phyloP scores from a whole-genome alignment of 768 basidiomycete species.

The Chlorophyllum brunneum region DNA sequence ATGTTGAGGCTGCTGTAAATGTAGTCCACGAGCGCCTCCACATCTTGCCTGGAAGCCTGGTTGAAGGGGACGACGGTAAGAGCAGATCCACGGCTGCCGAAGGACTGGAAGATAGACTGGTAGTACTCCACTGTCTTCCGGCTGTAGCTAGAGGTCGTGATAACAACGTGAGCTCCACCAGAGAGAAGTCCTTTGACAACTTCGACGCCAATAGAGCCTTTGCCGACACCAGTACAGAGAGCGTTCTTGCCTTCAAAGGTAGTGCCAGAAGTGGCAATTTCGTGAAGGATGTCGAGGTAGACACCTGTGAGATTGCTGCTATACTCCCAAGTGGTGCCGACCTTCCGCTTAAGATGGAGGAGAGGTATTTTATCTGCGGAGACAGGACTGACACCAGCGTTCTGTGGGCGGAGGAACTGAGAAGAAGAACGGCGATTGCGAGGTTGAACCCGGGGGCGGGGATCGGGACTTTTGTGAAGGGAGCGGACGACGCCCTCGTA shows the following conservation, averaged over 20 bases:
- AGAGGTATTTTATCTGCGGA: slow-evolving; percentile 87
- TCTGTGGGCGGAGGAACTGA: slow-evolving; percentile 92
- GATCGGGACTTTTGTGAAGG: slow-evolving; percentile 74
- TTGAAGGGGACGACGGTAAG: slow-evolving; percentile 99
- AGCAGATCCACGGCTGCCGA: slow-evolving; percentile 93
- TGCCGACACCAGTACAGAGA: slow-evolving; percentile 94
- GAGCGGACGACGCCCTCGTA: slow-evolving; percentile 97
- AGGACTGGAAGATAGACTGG: slow-evolving; percentile 94
- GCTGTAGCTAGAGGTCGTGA: slow-evolving; percentile 97
- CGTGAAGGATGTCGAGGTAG: slow-evolving; percentile 94
- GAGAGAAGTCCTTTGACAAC: slow-evolving; percentile 95
- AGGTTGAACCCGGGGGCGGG: slow-evolving; percentile 34
- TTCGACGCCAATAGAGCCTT: slow-evolving; percentile 96
- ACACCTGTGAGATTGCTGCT: slow-evolving; percentile 94
- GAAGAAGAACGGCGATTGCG: slow-evolving; percentile 90
- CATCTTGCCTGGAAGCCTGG: slow-evolving; percentile 97
- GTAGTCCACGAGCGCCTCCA: slow-evolving; percentile 96
- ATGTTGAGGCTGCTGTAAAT: slow-evolving; percentile 94
- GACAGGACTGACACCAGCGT: slow-evolving; percentile 71
- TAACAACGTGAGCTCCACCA: slow-evolving; percentile 93
- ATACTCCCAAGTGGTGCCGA: slow-evolving; percentile 94
- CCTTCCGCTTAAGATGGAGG: slow-evolving; percentile 94
- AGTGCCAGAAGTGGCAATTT: slow-evolving; percentile 97
- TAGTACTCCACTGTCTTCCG: slow-evolving; percentile 97
- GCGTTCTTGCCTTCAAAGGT: slow-evolving; percentile 99